Base-by-base conservation (phyloP, 108 stramenopile species). In the Bacterosira constricta region DNA sequence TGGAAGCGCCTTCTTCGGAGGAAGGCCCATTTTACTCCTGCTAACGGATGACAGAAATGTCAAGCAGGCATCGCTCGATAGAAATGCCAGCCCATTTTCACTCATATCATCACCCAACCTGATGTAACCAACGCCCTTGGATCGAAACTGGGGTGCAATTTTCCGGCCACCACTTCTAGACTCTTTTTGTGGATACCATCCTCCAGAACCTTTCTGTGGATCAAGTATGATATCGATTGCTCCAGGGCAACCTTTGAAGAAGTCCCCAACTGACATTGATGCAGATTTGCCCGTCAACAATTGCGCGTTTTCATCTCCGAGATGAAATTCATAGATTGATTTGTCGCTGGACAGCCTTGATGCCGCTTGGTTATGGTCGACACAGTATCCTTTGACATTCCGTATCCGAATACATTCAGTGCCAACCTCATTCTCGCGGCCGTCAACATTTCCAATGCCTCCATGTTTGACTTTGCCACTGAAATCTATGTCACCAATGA, bases 81-180 rank as follows among this genome's bases (percentile, higher is more conserved):
- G 54, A 46, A 87, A 87, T 20, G 77, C 83, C 45, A 79, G 54
- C 6, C 86, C 86, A 63, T 87, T 84, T 39, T 66, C 67, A 20
- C 81, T 68, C 86, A 87, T 87, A 58, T 87, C 86, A 63, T 87
- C 86, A 2, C 86, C 86, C 42, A 87, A 70, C 15, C 86, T 52
- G 49, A 87, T 80, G 61, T 87, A 87, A 17, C 86, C 86, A 38
- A 84, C 78, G 3, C 85, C 85, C 54, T 83, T 83, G 13, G 74
- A 77, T 69, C 82, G 68, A 57, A 86, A 86, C 72, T 86, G 85
- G 10, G 85, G 83, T 26, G 85, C 85, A 34, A 86, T 63, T 49
- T 72, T 86, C 55, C 80, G 46, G 21, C 74, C 70, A 34, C 73
- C 71, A 51, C 39, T 66, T 15, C 55, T 49, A 18, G 77, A 62